A percentile compares a stretch with the other conserved stretches of the same genome.
Conservation (phyloP, 2,329 filamentous ascomycete genomes). For the Talaromyces piceae region DNA sequence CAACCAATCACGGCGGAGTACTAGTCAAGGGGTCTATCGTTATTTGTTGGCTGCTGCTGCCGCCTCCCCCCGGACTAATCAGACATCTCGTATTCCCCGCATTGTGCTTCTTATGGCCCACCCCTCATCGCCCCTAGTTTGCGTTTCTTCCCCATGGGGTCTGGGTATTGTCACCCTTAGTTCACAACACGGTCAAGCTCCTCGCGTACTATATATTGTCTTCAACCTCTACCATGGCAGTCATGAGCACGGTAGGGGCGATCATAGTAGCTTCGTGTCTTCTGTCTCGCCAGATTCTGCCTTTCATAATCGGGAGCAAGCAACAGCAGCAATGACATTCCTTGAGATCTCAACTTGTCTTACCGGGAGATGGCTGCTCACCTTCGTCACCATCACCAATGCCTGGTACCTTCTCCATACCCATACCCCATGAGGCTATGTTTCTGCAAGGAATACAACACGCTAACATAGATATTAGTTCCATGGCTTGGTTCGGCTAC, state of each 20-base stretch:
- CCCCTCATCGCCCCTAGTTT: neutral
- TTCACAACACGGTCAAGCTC: neutral
- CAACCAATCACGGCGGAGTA: neutral
- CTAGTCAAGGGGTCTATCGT: neutral
- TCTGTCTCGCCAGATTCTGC: neutral
- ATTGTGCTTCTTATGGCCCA: neutral
- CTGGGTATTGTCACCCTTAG: neutral
- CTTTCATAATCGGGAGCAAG: neutral
- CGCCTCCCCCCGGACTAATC: neutral
- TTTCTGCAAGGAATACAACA: neutral
- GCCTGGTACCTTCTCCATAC: conserved; percentile 11
- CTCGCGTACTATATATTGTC: neutral
- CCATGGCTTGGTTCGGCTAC: conserved; percentile 14
- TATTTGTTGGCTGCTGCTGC: neutral
- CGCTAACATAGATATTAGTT: neutral
- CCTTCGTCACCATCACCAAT: conserved; percentile 20
- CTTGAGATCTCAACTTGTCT: conserved; percentile 5
- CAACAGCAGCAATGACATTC: neutral
- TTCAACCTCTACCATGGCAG: neutral
- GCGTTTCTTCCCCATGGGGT: conserved; percentile 5
- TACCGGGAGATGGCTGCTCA: conserved; percentile 17
- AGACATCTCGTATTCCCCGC: neutral
- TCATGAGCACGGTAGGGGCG: neutral
- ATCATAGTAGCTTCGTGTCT: neutral
- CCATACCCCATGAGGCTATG: conserved; percentile 8